A percentile compares a stretch with the other conserved stretches of the same genome.
Conservation (phyloP, 306 rosid genomes). For the Dicorynia guianensis region DNA sequence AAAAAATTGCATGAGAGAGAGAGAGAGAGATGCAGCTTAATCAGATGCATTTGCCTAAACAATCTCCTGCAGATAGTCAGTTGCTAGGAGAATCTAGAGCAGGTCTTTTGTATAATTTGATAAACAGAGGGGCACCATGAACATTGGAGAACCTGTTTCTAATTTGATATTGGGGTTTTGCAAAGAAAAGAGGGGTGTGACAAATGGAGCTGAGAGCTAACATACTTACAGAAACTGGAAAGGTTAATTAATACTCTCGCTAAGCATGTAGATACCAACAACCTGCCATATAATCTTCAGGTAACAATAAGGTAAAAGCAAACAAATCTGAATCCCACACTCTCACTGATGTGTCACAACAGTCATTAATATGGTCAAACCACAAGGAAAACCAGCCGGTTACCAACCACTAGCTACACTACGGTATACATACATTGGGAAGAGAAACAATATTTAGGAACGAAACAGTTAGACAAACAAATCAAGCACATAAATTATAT, state of each 20-base stretch:
- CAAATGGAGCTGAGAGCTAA: background rate
- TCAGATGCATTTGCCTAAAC: background rate
- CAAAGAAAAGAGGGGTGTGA: background rate
- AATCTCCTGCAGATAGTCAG: background rate
- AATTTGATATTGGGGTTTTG: background rate
- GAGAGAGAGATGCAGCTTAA: background rate
- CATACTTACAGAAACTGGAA: background rate
- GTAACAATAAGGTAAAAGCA: background rate
- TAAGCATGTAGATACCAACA: background rate
- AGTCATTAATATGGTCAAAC: conserved; percentile 2
- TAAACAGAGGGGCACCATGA: no score
- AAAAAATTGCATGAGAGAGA: background rate
- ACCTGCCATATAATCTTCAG: background rate
- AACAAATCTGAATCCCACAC: background rate
- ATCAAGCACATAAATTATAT: background rate
- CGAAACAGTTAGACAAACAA: background rate
- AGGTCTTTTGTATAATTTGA: no score
- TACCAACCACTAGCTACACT: conserved; percentile 1
- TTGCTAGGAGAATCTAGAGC: background rate
- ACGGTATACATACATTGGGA: conserved; percentile 13
- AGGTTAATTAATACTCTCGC: no score
- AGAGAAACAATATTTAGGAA: conserved; percentile 11
- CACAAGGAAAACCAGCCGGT: conserved; percentile 7
- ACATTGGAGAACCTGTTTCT: background rate
- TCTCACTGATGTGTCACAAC: background rate